Base-by-base conservation (phyloP, 164 flowering plant genomes). In the Liquidambar formosana region DNA sequence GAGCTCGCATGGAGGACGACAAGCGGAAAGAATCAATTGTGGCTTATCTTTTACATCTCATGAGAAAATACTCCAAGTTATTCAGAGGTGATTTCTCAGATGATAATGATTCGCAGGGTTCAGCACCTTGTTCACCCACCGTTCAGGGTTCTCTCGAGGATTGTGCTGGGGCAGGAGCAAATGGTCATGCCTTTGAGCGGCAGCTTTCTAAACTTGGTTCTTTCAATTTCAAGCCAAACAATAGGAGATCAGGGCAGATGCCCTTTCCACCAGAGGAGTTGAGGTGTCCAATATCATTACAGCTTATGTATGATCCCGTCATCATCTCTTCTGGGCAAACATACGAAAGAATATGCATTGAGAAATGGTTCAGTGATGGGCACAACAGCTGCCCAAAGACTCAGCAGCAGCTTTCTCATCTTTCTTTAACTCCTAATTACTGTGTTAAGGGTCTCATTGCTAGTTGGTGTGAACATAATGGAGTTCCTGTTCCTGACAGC, bases 21-120 rank as follows among this genome's bases (percentile, higher is more conserved):
- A 93, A 93, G 77, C 80, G 99, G 63, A 96, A 96, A 73, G 99
- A 96, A 75, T 92, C 97, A 44, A 96, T 96, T 66, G 94, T 93
- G 56, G 93, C 95, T 38, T 96, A 84, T 81, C 93, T 96, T 57
- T 83, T 92, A 65, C 94, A 93, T 82, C 93, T 96, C 14, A 93
- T 96, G 93, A 85, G 92, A 62, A 96, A 93, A 71, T 96, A 93
- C 69, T 93, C 99, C 28, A 96, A 96, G 80, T 68, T 90, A 60
- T 93, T 96, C 64, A 83, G 97, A 81, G 87, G 85, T 75, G 99
- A 96, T 45, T 72, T 88, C 48, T 79, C 84, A 2, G 99, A 96
- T 80, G 98, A 96, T 73, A 92, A 89, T 79, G 99, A 96, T 73
- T 96, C 99, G n/a, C 98, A 93, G 75, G 94, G 99, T 59, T 96